Evolutionary conservation across 768 basidiomycete species (phyloP), one percentile per base, ranked within the genome.

Genomic region (Suillus cothurnatus): DNA sequence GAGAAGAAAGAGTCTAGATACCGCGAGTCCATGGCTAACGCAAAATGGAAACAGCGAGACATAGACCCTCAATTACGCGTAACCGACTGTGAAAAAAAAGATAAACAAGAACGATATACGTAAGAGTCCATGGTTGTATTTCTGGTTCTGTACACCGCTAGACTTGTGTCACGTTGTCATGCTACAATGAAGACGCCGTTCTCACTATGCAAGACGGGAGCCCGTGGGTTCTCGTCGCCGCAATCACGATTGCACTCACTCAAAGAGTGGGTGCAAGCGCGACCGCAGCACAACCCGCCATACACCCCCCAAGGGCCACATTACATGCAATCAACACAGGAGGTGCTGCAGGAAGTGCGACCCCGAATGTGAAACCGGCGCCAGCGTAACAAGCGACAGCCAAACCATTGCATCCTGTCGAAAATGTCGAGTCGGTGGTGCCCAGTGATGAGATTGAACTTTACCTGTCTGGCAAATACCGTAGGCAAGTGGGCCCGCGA

Each of bases 261-360:
- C 63, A 77, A 17, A 67, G 76, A n/a, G 34, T 71, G 4, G 74
- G 76, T 2, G 71, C 67, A 38, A 74, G 66, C 1, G 69, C 70
- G 0, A 41, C 41, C 9, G 26, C 21, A 1, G 73, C 74, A 14
- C 74, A 75, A 2, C 71, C 61, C 0, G 61, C 69, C 74, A 73
- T 76, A 41, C 74, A 75, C 0, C 61, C 57, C 2, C 75, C 76
- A 0, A 74, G 47, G 11, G 1, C 72, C 5, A 38, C 55, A 4
- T 76, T 76, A 9, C 76, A 76, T 1, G 21, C 72, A 3, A 69
- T 0, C 58, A 74, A 67, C 32, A 64, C 71, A 1, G 74, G 67
- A 8, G 74, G 76, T 0, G 9, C 72, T 0, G 1, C 72, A 9
- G 66, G 63, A 21, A 72, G 23, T 55, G 72, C 69, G 5, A 69